Evolutionary conservation across 352 stramenopile genomes (phyloP).

Genomic region (Phytopythium delawarense): DNA sequence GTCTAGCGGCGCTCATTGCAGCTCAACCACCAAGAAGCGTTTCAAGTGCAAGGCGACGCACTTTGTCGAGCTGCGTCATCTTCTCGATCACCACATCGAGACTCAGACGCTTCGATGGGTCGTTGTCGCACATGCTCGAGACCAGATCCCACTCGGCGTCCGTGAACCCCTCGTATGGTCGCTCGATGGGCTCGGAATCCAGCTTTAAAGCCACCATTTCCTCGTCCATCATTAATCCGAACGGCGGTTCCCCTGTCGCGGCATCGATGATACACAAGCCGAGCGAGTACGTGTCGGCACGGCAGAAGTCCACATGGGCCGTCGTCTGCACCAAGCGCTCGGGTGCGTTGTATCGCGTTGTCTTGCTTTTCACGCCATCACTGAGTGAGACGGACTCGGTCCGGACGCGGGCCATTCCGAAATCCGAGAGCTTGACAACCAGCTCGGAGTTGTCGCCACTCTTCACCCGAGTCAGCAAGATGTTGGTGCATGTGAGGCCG

Average conservation of each 20-base stretch:
- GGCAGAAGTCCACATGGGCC: background rate
- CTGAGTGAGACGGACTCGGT: background rate
- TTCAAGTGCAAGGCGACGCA: too few species aligned
- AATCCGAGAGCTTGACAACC: conserved; percentile 9
- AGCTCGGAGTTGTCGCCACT: conserved; percentile 10
- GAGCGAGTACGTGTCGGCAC: conserved; percentile 23
- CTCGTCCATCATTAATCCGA: conserved; percentile 4
- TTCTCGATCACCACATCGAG: background rate
- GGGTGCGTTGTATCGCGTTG: conserved; percentile 2
- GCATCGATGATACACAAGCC: conserved; percentile 27
- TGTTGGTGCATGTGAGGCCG: conserved; percentile 28
- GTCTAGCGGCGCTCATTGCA: too few species aligned
- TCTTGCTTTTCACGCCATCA: background rate
- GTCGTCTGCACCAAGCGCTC: background rate
- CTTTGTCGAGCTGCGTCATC: conserved; percentile 4
- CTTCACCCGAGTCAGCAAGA: conserved; percentile 16
- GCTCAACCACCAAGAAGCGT: too few species aligned
- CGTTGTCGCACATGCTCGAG: background rate
- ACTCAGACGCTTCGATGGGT: background rate
- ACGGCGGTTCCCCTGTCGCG: conserved; percentile 9
- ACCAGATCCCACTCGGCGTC: background rate
- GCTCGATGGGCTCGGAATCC: background rate
- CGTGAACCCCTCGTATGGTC: background rate
- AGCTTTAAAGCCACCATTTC: conserved; percentile 12
- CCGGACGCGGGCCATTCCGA: conserved; percentile 1